Conservation (phyloP, 805 yeast genomes). For the Maudiozyma saulgeensis region DNA sequence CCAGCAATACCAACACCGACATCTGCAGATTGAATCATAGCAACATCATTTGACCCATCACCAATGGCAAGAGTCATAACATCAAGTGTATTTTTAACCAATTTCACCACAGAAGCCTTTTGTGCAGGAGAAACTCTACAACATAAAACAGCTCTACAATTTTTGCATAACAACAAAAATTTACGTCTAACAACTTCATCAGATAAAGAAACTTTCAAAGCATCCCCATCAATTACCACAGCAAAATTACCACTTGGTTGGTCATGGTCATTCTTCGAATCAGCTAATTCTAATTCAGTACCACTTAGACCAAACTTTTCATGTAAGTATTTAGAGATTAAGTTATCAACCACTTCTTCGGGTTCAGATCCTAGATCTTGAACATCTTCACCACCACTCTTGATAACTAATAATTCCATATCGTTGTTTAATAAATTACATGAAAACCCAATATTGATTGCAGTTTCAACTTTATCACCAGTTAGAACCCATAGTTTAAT, state of each 20-base stretch:
- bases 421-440: conserved; percentile 68
- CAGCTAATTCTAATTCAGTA: conserved; percentile 44
- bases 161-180: conserved; percentile 64
- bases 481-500: conserved; percentile 80
- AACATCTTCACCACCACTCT: conserved; percentile 42
- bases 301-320: conserved; percentile 53
- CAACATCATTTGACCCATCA: conserved; percentile 84
- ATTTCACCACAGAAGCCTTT: conserved; percentile 71
- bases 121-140: conserved; percentile 87
- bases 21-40: conserved; percentile 84
- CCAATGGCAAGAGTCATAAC: conserved; percentile 86
- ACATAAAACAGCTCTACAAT: conserved; percentile 73
- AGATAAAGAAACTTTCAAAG: conserved; percentile 45
- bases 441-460: conserved; percentile 78
- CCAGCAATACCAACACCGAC: conserved; percentile 88
- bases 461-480: conserved; percentile 86
- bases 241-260: conserved; percentile 63
- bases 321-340: conserved; percentile 44
- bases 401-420: conserved; percentile 61
- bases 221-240: conserved; percentile 74
- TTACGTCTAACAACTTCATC: conserved; percentile 40
- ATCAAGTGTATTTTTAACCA: conserved; percentile 62
- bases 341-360: conserved; percentile 34
- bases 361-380: conserved; percentile 35
- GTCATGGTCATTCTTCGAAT: conserved; percentile 47